These are phyloP conservation scores for Calvatia gigantea DNA, from an alignment of 768 basidiomycete genomes.

Conservation along the genomic window DNA sequence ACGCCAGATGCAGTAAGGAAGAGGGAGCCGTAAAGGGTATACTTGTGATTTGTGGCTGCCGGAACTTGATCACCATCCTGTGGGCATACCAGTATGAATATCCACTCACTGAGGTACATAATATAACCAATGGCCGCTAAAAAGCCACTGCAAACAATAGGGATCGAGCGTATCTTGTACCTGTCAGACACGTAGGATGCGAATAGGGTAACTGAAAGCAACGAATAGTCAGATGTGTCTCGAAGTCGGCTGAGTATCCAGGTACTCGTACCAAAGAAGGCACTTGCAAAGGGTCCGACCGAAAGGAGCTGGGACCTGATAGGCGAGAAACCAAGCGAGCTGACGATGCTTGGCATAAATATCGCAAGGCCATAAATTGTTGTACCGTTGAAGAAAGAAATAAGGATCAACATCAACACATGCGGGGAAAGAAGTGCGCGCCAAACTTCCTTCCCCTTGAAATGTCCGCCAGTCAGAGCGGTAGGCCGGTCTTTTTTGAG, in stretches of 20 bases:
- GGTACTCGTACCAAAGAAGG: slow-evolving; percentile 10
- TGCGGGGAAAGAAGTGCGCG: slow-evolving; percentile 11
- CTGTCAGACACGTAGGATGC: slow-evolving; percentile 13
- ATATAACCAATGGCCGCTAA: slow-evolving; percentile 28
- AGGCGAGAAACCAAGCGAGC: slow-evolving; percentile 9
- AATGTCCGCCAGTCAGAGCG: neutral
- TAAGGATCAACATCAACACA: slow-evolving; percentile 4
- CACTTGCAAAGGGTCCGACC: slow-evolving; percentile 12
- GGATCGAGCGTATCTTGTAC: slow-evolving; percentile 13
- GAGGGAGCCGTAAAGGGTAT: slow-evolving; percentile 40
- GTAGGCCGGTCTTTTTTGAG: slow-evolving; percentile 7
- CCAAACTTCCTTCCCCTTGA: slow-evolving; percentile 6
- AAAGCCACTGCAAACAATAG: slow-evolving; percentile 25
- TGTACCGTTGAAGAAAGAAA: slow-evolving; percentile 8
- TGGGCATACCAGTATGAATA: too few species aligned
- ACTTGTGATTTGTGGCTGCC: slow-evolving; percentile 4
- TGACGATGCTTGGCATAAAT: slow-evolving; percentile 12
- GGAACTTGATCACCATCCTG: neutral
- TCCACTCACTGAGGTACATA: slow-evolving; percentile 32
- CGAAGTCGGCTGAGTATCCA: neutral
- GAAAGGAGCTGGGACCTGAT: slow-evolving; percentile 12
- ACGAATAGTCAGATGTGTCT: neutral
- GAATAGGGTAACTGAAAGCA: slow-evolving; percentile 2
- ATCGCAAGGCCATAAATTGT: slow-evolving; percentile 9
- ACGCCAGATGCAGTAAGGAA: slow-evolving; percentile 41